phyloP scores from a whole-genome alignment of 1,284 basidiomycete species.

The Xanthoconium separans region DNA sequence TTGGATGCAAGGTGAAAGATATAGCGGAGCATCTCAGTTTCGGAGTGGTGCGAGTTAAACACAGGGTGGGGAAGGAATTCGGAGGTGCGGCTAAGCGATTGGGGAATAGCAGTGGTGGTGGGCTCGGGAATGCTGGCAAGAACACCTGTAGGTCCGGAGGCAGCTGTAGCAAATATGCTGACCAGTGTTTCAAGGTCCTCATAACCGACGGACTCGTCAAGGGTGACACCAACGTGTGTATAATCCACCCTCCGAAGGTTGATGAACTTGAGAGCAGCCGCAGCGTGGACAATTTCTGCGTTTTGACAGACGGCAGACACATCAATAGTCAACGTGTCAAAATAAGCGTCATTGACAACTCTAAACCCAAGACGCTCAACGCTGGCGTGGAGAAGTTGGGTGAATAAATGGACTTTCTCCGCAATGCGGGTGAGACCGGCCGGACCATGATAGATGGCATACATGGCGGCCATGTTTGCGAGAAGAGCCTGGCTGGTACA shows the following conservation, averaged over 20 bases:
- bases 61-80: slow-evolving; percentile 84
- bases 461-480: slow-evolving; percentile 98
- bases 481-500: slow-evolving; percentile 93
- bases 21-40: slow-evolving; percentile 97
- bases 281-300: slow-evolving; percentile 70
- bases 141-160: slow-evolving; percentile 42
- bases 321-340: slow-evolving; percentile 93
- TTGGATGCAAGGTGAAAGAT: slow-evolving; percentile 93
- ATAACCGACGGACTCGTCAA: slow-evolving; percentile 88
- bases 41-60: slow-evolving; percentile 94
- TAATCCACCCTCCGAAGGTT: slow-evolving; percentile 86
- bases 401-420: slow-evolving; percentile 86
- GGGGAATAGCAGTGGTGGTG: slow-evolving; percentile 46
- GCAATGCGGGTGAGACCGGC: slow-evolving; percentile 85
- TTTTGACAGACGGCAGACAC: slow-evolving; percentile 58
- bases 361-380: slow-evolving; percentile 77
- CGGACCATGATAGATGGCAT: slow-evolving; percentile 96
- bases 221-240: slow-evolving; percentile 80
- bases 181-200: slow-evolving; percentile 76
- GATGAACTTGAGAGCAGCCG: slow-evolving; percentile 67
- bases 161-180: slow-evolving; percentile 76
- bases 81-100: slow-evolving; percentile 66
- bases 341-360: slow-evolving; percentile 69
- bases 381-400: slow-evolving; percentile 73
- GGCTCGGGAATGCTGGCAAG: slow-evolving; percentile 45